Percentiles rank a stretch among this genome's conserved stretches.
These are phyloP conservation scores for Hypoxylon perforatum DNA, from an alignment of 495 filamentous ascomycete species.

Conservation along the genomic window DNA sequence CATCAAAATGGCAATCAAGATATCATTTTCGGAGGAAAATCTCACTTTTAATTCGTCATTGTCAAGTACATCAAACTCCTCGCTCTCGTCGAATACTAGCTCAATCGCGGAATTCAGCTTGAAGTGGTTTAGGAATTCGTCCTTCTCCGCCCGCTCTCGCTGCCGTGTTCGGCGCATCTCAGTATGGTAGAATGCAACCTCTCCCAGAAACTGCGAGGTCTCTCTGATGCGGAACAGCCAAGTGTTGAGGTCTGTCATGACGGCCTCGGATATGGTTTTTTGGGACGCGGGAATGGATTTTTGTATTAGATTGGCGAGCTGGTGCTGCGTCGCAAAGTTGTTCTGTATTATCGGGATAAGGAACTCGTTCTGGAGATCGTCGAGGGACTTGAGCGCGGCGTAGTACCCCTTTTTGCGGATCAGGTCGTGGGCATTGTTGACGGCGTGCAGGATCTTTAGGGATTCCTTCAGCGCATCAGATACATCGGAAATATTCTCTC, in stretches of 20 bases:
- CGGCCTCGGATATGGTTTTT: slow-evolving; percentile 90
- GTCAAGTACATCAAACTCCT: slow-evolving; percentile 93
- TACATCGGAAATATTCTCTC: slow-evolving; percentile 98
- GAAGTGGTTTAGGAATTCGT: slow-evolving; percentile 78
- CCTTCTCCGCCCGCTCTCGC: slow-evolving; percentile 78
- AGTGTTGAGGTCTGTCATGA: slow-evolving; percentile 96
- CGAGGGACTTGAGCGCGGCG: slow-evolving; percentile 89
- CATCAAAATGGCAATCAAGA: neutral
- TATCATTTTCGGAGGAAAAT: neutral
- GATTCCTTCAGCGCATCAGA: slow-evolving; percentile 88
- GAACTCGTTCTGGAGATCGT: slow-evolving; percentile 96
- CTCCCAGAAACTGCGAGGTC: slow-evolving; percentile 92
- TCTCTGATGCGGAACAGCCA: slow-evolving; percentile 98
- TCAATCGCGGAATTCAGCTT: slow-evolving; percentile 97
- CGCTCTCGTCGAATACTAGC: slow-evolving; percentile 90
- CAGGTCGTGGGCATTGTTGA: slow-evolving; percentile 94
- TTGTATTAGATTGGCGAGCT: slow-evolving; percentile 95
- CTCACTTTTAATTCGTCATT: slow-evolving; percentile 89
- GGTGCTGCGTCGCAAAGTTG: slow-evolving; percentile 91
- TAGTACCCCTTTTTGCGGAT: slow-evolving; percentile 94
- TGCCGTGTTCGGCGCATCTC: slow-evolving; percentile 86
- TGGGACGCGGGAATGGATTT: slow-evolving; percentile 93
- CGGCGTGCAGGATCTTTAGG: slow-evolving; percentile 87
- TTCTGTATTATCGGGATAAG: slow-evolving; percentile 69
- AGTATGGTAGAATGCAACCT: slow-evolving; percentile 97